Evolutionary conservation across 1,139 yeast species (phyloP), one percentile per base, ranked within the genome.

Genomic region (Yamadazyma kanchanaburiensis): DNA sequence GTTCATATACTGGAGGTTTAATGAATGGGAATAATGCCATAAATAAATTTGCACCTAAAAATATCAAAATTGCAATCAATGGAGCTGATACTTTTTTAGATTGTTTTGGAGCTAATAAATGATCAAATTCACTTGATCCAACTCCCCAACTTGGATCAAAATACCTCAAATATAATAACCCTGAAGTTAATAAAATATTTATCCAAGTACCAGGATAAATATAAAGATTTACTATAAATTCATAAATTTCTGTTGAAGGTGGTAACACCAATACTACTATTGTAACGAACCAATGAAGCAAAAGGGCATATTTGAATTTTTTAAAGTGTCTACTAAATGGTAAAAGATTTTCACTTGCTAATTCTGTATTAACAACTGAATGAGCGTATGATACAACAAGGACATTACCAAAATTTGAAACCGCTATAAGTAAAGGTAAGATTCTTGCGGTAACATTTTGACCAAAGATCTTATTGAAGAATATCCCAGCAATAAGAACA

Each of bases 311-410:
- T 42, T 74, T 70, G 48, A 80, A 68, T 29, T 79, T 58, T 15
- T 74, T 70, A 61, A 72, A 76, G 34, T 74, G 64, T 10, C 53
- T 53, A 6, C 88, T 74, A 47, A 77, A 80, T 17, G 94, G 94
- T 25, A 84, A 51, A 37, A 81, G 73, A 40, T 83, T 82, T 48
- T 80, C 88, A 40, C 76, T 69, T 10, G 85, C 91, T 34, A 83
- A 61, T 45, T 82, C 88, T 49, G 80, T 87, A 43, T 82, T 77
- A 36, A 83, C 81, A 45, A 87, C 68, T 13, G 87, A 84, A 49
- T 83, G 94, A 1, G 91, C 81, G 50, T 77, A 84, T 20, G 82
- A 77, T 21, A 83, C 94, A 25, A 84, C 79, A 55, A 83, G 61
- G 17, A 84, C 91, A 48, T 84, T 84, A 20, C 94, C 94, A 26